Conservation (phyloP, 176 grass and related monocot genomes). For the Bothriochloa decipiens region DNA sequence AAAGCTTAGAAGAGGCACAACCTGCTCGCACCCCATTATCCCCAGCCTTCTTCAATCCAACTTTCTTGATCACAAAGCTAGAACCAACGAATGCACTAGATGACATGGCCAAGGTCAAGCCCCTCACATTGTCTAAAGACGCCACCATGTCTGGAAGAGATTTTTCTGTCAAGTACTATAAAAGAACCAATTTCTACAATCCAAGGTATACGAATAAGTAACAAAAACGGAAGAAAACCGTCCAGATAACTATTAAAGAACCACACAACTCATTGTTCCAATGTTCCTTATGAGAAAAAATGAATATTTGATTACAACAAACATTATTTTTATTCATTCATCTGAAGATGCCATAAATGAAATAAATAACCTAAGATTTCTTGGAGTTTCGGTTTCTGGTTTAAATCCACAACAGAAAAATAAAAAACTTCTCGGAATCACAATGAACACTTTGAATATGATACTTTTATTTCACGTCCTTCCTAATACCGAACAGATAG, state of each 20-base stretch:
- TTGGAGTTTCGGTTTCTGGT: neutral
- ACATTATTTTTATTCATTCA: neutral
- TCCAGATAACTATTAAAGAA: constrained; percentile 14
- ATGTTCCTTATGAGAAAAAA: neutral
- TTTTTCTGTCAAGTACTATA: constrained; percentile 1
- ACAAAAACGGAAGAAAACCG: neutral
- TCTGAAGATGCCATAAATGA: constrained; percentile 21
- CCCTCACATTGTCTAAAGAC: constrained; percentile 71
- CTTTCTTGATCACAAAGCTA: constrained; percentile 93
- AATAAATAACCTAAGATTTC: constrained; percentile 24
- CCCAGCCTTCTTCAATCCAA: constrained; percentile 79
- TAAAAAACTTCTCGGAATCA: neutral
- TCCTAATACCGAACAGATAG: constrained; percentile 15
- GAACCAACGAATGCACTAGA: constrained; percentile 93
- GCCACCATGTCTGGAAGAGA: constrained; percentile 46
- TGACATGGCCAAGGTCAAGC: constrained; percentile 71
- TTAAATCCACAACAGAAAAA: neutral
- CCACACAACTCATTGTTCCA: neutral
- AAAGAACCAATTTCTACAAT: constrained; percentile 37
- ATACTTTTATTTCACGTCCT: constrained; percentile 12
- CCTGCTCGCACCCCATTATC: constrained; percentile 75
- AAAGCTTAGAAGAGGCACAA: constrained; percentile 44
- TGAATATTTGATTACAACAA: neutral
- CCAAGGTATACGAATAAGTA: constrained; percentile 24
- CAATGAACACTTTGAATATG: neutral